A percentile compares a stretch with the other conserved stretches of the same genome.
phyloP scores from a whole-genome alignment of 2,329 filamentous ascomycete species.

The Diaporthe destruens region DNA sequence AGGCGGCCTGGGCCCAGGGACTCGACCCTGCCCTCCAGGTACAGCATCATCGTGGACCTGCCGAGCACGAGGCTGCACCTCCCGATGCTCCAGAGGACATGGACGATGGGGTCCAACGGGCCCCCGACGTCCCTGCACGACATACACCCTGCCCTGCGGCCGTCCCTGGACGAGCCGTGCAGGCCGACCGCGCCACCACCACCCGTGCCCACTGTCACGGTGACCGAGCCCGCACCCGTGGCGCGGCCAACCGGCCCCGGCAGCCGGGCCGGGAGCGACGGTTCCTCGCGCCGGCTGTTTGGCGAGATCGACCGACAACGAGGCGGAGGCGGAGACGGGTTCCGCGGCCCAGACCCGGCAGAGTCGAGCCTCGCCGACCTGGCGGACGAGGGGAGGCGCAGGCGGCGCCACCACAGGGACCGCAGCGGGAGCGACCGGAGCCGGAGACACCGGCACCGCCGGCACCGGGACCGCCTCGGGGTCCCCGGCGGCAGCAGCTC shows the following conservation, averaged over 20 bases:
- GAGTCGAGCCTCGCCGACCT: constrained; percentile 61
- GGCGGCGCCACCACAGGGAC: constrained; percentile 45
- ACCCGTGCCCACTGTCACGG: constrained; percentile 11
- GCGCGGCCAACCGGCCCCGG: constrained; percentile 19
- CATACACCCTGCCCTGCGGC: constrained; percentile 17
- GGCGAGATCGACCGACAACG: constrained; percentile 15
- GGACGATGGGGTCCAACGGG: constrained; percentile 53
- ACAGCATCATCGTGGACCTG: constrained; percentile 45
- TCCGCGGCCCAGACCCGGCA: constrained; percentile 60
- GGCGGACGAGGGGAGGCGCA: constrained; percentile 55
- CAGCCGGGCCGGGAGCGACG: constrained; percentile 31
- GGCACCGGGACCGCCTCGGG: constrained; percentile 41
- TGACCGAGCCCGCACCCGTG: constrained; percentile 34
- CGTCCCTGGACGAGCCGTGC: constrained; percentile 15
- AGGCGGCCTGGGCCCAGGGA: constrained; percentile 63
- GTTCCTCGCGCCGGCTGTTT: constrained; percentile 41
- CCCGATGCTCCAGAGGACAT: constrained; percentile 56
- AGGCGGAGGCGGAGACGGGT: constrained; percentile 46
- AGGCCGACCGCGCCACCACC: constrained; percentile 6
- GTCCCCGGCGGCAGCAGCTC: constrained; percentile 36
- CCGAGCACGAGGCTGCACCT: constrained; percentile 58
- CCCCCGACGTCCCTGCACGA: constrained; percentile 43
- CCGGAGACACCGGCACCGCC: constrained; percentile 28
- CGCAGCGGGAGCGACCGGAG: constrained; percentile 33
- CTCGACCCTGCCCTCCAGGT: constrained; percentile 51